These are phyloP conservation scores for Geum urbanum DNA, from an alignment of 306 rosid genomes.

Conservation along the genomic window DNA sequence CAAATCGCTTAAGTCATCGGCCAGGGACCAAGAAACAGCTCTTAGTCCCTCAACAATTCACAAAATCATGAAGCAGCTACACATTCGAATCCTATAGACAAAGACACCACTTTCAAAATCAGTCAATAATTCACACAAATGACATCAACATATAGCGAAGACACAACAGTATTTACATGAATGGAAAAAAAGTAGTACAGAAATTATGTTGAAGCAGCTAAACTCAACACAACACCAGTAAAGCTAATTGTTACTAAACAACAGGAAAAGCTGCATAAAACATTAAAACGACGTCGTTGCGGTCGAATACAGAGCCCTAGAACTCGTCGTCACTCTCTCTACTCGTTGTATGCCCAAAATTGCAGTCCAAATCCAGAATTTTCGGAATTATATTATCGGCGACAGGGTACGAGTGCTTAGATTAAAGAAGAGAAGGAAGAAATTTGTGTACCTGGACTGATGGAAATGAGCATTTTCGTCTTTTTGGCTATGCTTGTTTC, in stretches of 20 bases:
- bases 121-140: neutral
- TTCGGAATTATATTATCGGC: too few relatives aligned
- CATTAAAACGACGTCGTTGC: neutral
- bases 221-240: neutral
- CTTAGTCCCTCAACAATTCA: conserved; percentile 46
- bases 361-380: neutral
- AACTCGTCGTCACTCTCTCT: conserved; percentile 2
- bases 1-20: conserved; percentile 28
- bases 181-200: neutral
- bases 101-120: neutral
- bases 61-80: conserved; percentile 15
- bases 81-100: conserved; percentile 26
- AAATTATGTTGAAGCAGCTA: too few relatives aligned
- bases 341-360: neutral
- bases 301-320: conserved; percentile 4
- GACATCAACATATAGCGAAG: neutral
- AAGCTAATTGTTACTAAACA: neutral
- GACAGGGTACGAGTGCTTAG: too few relatives aligned
- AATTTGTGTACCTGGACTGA: conserved; percentile 25
- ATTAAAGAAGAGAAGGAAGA: neutral
- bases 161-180: neutral
- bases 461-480: neutral
- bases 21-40: conserved; percentile 53
- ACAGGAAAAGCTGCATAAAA: neutral
- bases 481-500: conserved; percentile 1